Conservation (phyloP, 345 rosid genomes). For the Euclidium syriacum region DNA sequence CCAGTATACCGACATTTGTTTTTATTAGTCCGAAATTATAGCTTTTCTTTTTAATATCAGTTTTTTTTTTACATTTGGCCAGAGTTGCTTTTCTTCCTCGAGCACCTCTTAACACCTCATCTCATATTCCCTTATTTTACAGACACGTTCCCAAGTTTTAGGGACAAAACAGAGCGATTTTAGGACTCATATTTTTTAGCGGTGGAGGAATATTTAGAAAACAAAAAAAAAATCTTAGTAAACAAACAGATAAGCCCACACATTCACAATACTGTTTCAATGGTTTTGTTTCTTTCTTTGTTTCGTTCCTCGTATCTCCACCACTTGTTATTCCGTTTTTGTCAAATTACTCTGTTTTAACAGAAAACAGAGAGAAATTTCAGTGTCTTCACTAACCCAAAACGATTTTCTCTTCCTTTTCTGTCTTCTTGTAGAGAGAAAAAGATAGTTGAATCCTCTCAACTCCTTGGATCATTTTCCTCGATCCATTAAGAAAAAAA, state of each 20-base stretch:
- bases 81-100: slow-evolving; percentile 2
- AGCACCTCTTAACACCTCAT: not conserved
- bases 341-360: not conserved
- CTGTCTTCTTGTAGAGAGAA: not conserved
- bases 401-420: slow-evolving; percentile 6
- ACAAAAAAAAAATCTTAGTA: not conserved
- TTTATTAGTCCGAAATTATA: not conserved
- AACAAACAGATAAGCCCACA: slow-evolving; percentile 20
- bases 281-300: slow-evolving; percentile 17
- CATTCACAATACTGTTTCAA: slow-evolving; percentile 28
- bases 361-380: not conserved
- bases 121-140: slow-evolving; percentile 8
- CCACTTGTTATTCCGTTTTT: slow-evolving; percentile 13
- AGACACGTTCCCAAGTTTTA: slow-evolving; percentile 26
- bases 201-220: slow-evolving; percentile 1
- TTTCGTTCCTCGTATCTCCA: slow-evolving; percentile 18
- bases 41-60: not conserved
- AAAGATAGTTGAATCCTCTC: slow-evolving; percentile 2
- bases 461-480: not conserved
- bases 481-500: not conserved
- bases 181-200: slow-evolving; percentile 14
- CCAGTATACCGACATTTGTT: not conserved
- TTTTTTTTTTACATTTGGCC: slow-evolving; percentile 1
- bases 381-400: slow-evolving; percentile 7
- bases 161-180: slow-evolving; percentile 29